Evolutionary conservation across 2,329 filamentous ascomycete species (phyloP).

Genomic region (Diaporthe batatas): DNA sequence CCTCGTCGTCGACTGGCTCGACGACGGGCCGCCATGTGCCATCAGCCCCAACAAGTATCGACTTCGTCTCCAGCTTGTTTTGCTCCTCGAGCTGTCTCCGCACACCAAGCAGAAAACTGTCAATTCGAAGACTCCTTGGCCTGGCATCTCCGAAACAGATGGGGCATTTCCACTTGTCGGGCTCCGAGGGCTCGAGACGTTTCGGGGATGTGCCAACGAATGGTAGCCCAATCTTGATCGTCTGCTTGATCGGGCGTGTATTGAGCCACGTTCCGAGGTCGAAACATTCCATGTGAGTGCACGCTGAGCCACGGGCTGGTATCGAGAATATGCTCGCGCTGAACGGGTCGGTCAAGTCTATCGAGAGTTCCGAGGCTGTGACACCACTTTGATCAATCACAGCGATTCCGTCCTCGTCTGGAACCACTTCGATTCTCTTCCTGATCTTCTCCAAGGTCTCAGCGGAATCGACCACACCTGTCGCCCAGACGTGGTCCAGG

Average conservation of each 20-base stretch:
- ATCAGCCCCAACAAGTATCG: conserved; percentile 73
- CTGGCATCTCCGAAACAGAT: conserved; percentile 84
- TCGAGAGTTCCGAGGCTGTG: conserved; percentile 59
- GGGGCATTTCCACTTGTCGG: conserved; percentile 88
- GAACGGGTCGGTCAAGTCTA: conserved; percentile 78
- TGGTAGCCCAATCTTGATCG: conserved; percentile 52
- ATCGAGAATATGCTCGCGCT: conserved; percentile 73
- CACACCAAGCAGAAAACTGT: conserved; percentile 79
- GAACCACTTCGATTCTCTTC: conserved; percentile 54
- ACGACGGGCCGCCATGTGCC: conserved; percentile 72
- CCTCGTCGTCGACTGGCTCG: conserved; percentile 50
- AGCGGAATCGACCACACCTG: conserved; percentile 56
- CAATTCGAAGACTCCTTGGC: conserved; percentile 77
- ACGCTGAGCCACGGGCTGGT: conserved; percentile 78
- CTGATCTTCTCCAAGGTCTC: conserved; percentile 71
- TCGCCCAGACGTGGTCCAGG: conserved; percentile 54
- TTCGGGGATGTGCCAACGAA: conserved; percentile 54
- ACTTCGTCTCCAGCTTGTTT: conserved; percentile 64
- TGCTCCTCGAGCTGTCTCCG: conserved; percentile 64
- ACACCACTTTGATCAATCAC: conserved; percentile 61
- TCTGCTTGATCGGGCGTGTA: conserved; percentile 67
- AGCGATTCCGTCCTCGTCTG: conserved; percentile 73
- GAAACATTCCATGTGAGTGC: conserved; percentile 88
- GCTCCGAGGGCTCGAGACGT: conserved; percentile 62
- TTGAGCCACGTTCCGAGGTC: conserved; percentile 86